Evolutionary conservation across 176 grass and related monocot species (phyloP).

Genomic region (Typha latifolia): DNA sequence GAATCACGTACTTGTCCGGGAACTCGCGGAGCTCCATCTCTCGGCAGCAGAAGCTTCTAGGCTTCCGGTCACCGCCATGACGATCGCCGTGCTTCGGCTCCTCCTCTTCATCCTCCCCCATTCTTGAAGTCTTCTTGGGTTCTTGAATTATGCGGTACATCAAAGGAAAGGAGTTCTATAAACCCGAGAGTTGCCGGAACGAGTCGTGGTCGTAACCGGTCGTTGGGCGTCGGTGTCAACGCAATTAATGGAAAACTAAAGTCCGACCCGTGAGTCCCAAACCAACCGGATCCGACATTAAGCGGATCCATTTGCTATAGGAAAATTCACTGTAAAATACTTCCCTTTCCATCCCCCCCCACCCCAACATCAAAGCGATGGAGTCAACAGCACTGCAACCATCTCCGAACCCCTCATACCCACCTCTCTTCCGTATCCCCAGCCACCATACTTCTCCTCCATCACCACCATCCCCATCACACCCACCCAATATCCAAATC

Average conservation of each 20-base stretch:
- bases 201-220: too few species aligned
- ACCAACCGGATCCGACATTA: too few species aligned
- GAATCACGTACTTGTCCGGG: conserved; percentile 72
- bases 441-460: not conserved
- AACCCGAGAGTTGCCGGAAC: too few species aligned
- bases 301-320: too few species aligned
- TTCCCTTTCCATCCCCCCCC: not conserved
- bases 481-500: conserved; percentile 2
- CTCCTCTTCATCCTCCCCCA: conserved; percentile 19
- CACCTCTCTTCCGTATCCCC: conserved; percentile 16
- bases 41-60: conserved; percentile 40
- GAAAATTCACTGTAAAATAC: not conserved
- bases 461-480: not conserved
- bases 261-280: too few species aligned
- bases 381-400: not conserved
- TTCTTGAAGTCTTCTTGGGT: conserved; percentile 5
- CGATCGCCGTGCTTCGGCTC: not conserved
- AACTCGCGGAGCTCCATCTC: conserved; percentile 82
- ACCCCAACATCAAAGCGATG: conserved; percentile 4
- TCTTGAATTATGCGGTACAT: not conserved
- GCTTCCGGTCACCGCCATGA: conserved; percentile 18
- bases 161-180: not conserved
- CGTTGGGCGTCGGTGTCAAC: too few species aligned
- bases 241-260: too few species aligned
- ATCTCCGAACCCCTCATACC: conserved; percentile 20